Conservation (phyloP, 176 grass and related monocot genomes). For the Phoenix roebelenii region DNA sequence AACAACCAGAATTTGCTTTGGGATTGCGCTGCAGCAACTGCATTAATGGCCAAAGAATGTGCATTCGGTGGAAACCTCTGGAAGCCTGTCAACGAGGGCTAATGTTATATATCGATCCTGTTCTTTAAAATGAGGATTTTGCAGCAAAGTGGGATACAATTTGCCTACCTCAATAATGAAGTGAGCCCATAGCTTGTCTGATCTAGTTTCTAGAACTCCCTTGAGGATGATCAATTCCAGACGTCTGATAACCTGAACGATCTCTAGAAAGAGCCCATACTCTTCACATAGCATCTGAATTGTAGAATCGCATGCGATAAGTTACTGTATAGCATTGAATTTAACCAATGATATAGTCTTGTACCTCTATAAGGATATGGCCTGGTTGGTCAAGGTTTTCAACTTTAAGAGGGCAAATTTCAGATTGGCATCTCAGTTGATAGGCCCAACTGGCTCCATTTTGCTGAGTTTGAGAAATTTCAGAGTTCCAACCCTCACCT, state of each 20-base stretch:
- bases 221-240: slow-evolving; percentile 52
- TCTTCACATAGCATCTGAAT: slow-evolving; percentile 49
- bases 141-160: background rate
- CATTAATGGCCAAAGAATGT: slow-evolving; percentile 69
- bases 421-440: slow-evolving; percentile 19
- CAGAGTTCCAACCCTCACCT: background rate
- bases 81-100: slow-evolving; percentile 19
- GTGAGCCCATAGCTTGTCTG: slow-evolving; percentile 38
- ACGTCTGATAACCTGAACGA: slow-evolving; percentile 31
- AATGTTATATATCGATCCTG: too few relatives aligned
- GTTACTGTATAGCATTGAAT: background rate
- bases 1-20: too few relatives aligned
- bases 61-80: slow-evolving; percentile 38
- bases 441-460: background rate
- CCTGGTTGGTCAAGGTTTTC: slow-evolving; percentile 56
- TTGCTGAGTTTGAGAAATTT: slow-evolving; percentile 11
- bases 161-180: slow-evolving; percentile 47
- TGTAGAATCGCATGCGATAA: background rate
- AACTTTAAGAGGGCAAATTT: slow-evolving; percentile 44
- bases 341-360: background rate
- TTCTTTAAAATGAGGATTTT: too few relatives aligned
- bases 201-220: slow-evolving; percentile 44
- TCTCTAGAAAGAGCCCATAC: slow-evolving; percentile 48
- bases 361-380: slow-evolving; percentile 67
- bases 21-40: slow-evolving; percentile 42